These are phyloP conservation scores for Leptographium galeiforme DNA, from an alignment of 2,329 filamentous ascomycete species.

Conservation along the genomic window DNA sequence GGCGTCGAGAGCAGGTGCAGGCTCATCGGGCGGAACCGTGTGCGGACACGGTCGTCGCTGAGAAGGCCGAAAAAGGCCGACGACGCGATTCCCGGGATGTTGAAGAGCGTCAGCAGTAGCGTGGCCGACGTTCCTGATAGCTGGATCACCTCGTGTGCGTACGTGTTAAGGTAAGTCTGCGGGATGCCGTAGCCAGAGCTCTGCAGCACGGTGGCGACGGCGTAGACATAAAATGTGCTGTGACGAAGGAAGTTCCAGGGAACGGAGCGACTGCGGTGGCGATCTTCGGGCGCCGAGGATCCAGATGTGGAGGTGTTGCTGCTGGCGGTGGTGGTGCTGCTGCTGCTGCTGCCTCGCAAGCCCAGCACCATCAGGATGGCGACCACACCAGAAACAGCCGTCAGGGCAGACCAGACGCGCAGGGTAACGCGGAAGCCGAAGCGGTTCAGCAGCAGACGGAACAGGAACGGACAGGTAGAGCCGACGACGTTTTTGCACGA, in stretches of 20 bases:
- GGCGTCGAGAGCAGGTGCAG: neutral
- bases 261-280: neutral
- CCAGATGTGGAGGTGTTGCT: too few relatives aligned
- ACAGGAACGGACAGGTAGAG: too few relatives aligned
- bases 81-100: too few relatives aligned
- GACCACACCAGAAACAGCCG: neutral
- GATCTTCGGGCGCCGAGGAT: too few relatives aligned
- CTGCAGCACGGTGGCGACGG: too few relatives aligned
- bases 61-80: conserved; percentile 2
- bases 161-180: too few relatives aligned
- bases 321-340: neutral
- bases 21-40: too few relatives aligned
- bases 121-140: too few relatives aligned
- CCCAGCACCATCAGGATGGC: neutral
- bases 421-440: conserved; percentile 1
- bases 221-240: conserved; percentile 1
- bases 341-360: neutral
- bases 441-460: neutral
- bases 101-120: too few relatives aligned
- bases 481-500: too few relatives aligned
- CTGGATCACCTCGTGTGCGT: too few relatives aligned
- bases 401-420: conserved; percentile 7
- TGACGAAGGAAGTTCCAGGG: conserved; percentile 2
- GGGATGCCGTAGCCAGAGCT: too few relatives aligned
- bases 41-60: conserved; percentile 1